Evolutionary conservation across 495 filamentous ascomycete genomes (phyloP), one percentile per base, ranked within the genome.

Genomic region (Xylaria acuta): DNA sequence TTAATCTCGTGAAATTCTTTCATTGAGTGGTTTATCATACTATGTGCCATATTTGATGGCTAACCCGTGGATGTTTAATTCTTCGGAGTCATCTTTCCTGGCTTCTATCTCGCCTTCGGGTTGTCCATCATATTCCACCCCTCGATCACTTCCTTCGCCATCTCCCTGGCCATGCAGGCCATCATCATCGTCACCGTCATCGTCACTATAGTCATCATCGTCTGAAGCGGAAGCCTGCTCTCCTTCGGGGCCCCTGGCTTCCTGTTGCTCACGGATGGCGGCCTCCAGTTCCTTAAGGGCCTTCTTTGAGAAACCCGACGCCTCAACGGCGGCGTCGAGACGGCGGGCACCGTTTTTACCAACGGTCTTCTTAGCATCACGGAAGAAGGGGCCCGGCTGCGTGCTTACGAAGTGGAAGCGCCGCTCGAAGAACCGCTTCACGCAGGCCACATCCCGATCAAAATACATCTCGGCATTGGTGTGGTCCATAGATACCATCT

Each of bases 401-500:
- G 94, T 92, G 80, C 89, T 91, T 5, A 87, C 89, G 78, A 97
- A 99, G 74, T 93, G 90, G 83, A 97, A 99, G 66, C 94, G 89
- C 16, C 93, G 86, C 79, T 92, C 84, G 80, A 99, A 98, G 80
- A 96, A 98, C 25, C 90, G 87, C 85, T 97, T 98, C 79, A 99
- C 90, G 81, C 97, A 98, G 75, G 91, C 86, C 45, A 98, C 94
- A 74, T 99, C 96, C 49, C 96, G 91, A 75, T 98, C 92, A 75
- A 98, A 98, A 80, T 98, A 97, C 87, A 93, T 95, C 74, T 94
- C 90, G 66, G 96, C 97, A 78, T 99, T 97, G 16, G 81, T 81
- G 78, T 99, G 97, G 75, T 97, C 93, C 75, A 97, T 92, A n/a
- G 94, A 97, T 3, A 98, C 88, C 92, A 97, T 97, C 82, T 99